Base-by-base conservation (phyloP, 345 rosid genomes). In the Viola odorata region DNA sequence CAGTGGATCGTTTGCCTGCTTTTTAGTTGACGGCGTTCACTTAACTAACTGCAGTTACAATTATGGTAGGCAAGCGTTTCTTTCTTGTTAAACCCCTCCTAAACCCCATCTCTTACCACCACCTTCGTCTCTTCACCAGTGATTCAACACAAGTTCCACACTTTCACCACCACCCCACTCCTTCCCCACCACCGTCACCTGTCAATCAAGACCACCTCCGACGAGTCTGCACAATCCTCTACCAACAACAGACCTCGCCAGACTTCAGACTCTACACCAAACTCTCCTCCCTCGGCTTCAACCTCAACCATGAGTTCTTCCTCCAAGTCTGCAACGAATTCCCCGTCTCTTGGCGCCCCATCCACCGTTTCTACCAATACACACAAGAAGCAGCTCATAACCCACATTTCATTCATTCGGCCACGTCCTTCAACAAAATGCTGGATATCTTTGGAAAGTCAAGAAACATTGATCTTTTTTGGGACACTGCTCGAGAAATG, bases 251-350 rank as follows among this genome's bases (percentile, higher is more conserved):
- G 50, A 47, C 77, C 65, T 85, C 96, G 0, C 70, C 95, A 3
- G 87, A 85, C 56, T 65, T 78, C 49, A 84, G 85, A 12, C 95
- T 86, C 79, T 68, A 77, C 73, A 61, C 80, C 8, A 81, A 80
- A 37, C 91, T 91, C 61, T 73, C 84, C 50, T 75, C 86, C 61
- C 60, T 60, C 38, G 32, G 53, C 23, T 67, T 66, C 70, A 64
- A 71, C 53, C 70, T 82, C 58, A 84, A 75, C 16, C 84, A 79
- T 37, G 98, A 91, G 38, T 80, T 91, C 75, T 91, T 86, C 79
- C 89, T 91, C 71, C 96, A 80, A 69, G 91, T 86, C 73, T 89
- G 91, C 87, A 85, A 86, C 83, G 79, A 72, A 14, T 89, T 89
- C 72, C 88, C 84, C 45, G 79, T 65, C 75, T 89, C 92, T 0